Evolutionary conservation across 495 filamentous ascomycete genomes (phyloP), one percentile per base, ranked within the genome.

Genomic region (Podospora conica): DNA sequence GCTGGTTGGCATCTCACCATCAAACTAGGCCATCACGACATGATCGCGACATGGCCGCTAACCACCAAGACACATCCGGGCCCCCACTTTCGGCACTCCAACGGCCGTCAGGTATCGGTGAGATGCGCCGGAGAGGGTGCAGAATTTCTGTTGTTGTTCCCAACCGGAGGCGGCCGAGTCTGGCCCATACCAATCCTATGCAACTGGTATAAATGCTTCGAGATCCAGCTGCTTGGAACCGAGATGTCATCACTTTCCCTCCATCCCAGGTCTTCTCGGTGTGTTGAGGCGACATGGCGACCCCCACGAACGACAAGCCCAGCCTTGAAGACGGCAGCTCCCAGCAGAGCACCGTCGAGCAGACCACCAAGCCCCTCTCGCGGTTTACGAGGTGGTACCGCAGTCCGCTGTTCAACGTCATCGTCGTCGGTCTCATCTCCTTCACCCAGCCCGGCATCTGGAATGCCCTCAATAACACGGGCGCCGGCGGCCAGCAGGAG

Each of bases 391-490:
- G 74, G 23, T 79, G 78, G 73, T 86, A 84, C 69, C 83, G 81
- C 61, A 82, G 80, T 53, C 81, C 83, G 25, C 71, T 85, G 2
- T 84, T 83, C 72, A 84, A 86, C 66, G 82, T 83, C 40, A 78
- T 87, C 58, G 71, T 86, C 6, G 78, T 86, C 20, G 85, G 84
- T 12, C 65, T 82, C 33, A 82, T 86, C 53, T 81, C 79, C 2
- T 86, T 87, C 71, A 82, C 82, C 9, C 81, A 85, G 61, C 84
- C 84, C 0, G 85, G 85, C 1, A 83, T 87, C 33, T 87, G 84
- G 85, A 85, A 83, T 57, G 85, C 85, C 2, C 70, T 86, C 57
- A 86, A 83, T 66, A 83, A 77, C 56, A 80, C 84, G 3, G 85
- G 85, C 25, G 85, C 85, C 0, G 85, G 85, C 60, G 85, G 85